phyloP scores from a whole-genome alignment of 257 asterid genomes.

The Primulina eburnea region DNA sequence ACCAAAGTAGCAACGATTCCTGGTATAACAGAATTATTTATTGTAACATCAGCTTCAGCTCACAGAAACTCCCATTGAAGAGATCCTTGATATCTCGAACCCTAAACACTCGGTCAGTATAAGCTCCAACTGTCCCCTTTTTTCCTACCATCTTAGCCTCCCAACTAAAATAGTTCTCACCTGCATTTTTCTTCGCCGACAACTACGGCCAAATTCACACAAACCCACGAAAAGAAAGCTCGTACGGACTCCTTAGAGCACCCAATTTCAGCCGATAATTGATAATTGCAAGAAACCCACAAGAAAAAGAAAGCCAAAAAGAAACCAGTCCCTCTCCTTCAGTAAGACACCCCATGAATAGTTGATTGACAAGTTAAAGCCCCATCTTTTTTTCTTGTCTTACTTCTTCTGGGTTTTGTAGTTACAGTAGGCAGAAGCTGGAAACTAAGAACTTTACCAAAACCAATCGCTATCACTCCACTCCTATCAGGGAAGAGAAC shows the following conservation, averaged over 20 bases:
- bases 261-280: conserved; percentile 19
- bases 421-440: conserved; percentile 21
- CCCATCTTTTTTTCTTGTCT: neutral
- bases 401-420: conserved; percentile 31
- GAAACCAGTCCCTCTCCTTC: conserved; percentile 20
- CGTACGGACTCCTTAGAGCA: conserved; percentile 1
- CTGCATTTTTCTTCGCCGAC: conserved; percentile 29
- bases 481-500: conserved; percentile 17
- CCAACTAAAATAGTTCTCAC: conserved; percentile 24
- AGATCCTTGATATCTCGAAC: conserved; percentile 26
- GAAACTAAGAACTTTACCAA: conserved; percentile 20
- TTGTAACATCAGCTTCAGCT: conserved; percentile 23
- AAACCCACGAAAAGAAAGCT: conserved; percentile 21
- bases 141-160: conserved; percentile 13
- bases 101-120: conserved; percentile 24
- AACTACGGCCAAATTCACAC: conserved; percentile 16
- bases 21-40: conserved; percentile 10
- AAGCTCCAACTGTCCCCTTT: conserved; percentile 23
- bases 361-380: neutral
- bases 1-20: conserved; percentile 18
- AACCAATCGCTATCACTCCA: conserved; percentile 34
- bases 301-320: conserved; percentile 22
- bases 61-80: conserved; percentile 32
- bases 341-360: conserved; percentile 27
- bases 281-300: conserved; percentile 12